Percentiles rank a stretch among this genome's conserved stretches.
phyloP scores from a whole-genome alignment of 768 basidiomycete genomes.

The Xerocomellus dryophilus region DNA sequence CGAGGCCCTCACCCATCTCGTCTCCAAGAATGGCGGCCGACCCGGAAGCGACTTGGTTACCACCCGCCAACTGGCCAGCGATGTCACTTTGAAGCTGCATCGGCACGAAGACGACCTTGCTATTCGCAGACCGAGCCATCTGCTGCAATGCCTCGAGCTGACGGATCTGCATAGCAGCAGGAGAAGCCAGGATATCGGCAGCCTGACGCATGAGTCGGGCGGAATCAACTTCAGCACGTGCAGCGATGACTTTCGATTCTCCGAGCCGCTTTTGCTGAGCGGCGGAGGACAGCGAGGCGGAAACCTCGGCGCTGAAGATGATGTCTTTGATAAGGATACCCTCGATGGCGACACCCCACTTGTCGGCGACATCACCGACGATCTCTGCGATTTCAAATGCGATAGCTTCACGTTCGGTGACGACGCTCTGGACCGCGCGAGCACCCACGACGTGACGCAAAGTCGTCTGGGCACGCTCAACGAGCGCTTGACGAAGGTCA shows the following conservation, averaged over 20 bases:
- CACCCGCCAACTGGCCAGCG: constrained; percentile 41
- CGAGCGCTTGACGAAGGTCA: constrained; percentile 81
- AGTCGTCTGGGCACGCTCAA: constrained; percentile 89
- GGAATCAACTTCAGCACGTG: constrained; percentile 92
- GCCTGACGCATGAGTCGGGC: constrained; percentile 96
- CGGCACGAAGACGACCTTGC: constrained; percentile 93
- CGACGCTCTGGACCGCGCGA: constrained; percentile 90
- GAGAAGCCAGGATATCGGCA: constrained; percentile 89
- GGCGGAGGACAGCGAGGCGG: constrained; percentile 88
- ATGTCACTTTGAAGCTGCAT: constrained; percentile 86
- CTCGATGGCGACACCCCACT: constrained; percentile 97
- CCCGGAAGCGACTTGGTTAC: constrained; percentile 23
- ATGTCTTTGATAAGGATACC: constrained; percentile 95
- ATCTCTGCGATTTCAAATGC: constrained; percentile 97
- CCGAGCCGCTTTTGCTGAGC: constrained; percentile 97
- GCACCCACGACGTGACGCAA: constrained; percentile 97
- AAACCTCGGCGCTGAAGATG: constrained; percentile 87
- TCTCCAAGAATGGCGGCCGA: constrained; percentile 20
- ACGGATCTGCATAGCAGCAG: constrained; percentile 97
- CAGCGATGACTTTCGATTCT: constrained; percentile 95
- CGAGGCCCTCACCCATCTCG: constrained; percentile 25
- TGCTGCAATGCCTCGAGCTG: constrained; percentile 94
- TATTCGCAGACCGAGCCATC: constrained; percentile 87
- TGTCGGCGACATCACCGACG: constrained; percentile 86
- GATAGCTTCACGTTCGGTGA: constrained; percentile 95